Evolutionary conservation across 1,139 yeast genomes (phyloP).

Genomic region (Saccharomyces hybrid): DNA sequence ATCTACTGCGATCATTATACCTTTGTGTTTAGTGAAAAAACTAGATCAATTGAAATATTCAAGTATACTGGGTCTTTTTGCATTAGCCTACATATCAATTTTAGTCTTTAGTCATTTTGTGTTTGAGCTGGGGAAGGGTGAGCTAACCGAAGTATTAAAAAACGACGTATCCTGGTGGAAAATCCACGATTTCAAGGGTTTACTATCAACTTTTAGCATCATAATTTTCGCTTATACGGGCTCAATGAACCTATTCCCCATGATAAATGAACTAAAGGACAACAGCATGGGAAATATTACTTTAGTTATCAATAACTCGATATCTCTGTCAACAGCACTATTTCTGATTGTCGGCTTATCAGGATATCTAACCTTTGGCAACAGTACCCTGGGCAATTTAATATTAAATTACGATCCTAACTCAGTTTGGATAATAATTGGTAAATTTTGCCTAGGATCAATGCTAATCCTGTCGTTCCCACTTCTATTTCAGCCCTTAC

Average conservation of each 20-base stretch:
- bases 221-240: slow-evolving; percentile 93
- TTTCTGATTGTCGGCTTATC: slow-evolving; percentile 64
- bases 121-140: slow-evolving; percentile 35
- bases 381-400: slow-evolving; percentile 69
- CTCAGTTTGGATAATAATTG: slow-evolving; percentile 41
- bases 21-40: slow-evolving; percentile 64
- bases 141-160: background rate
- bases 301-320: slow-evolving; percentile 48
- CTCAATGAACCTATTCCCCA: slow-evolving; percentile 88
- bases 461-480: slow-evolving; percentile 89
- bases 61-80: slow-evolving; percentile 68
- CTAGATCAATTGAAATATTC: slow-evolving; percentile 84
- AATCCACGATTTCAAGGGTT: slow-evolving; percentile 52
- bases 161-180: slow-evolving; percentile 40
- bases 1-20: slow-evolving; percentile 58
- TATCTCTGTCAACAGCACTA: slow-evolving; percentile 51
- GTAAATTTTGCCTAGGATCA: slow-evolving; percentile 66
- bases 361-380: slow-evolving; percentile 89
- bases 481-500: slow-evolving; percentile 84
- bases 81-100: slow-evolving; percentile 72
- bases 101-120: slow-evolving; percentile 54
- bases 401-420: slow-evolving; percentile 49
- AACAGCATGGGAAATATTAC: slow-evolving; percentile 46
- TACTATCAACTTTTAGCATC: slow-evolving; percentile 79
- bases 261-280: slow-evolving; percentile 68